Evolutionary conservation across 305 asterid species (phyloP).

Genomic region (Fraxinus baroniana): DNA sequence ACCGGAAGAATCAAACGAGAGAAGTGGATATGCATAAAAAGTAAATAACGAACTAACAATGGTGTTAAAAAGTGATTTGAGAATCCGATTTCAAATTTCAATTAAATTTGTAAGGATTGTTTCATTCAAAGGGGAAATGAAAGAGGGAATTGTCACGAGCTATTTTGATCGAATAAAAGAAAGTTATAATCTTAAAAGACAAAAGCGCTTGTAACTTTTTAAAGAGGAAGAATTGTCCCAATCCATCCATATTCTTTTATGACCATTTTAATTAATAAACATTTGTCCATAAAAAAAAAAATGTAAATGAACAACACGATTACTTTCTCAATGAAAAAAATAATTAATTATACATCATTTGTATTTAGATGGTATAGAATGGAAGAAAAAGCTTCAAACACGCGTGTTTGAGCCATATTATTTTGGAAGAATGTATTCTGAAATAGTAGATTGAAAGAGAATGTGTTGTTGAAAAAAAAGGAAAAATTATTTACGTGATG

Average conservation of each 20-base stretch:
- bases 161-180: neutral
- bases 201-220: neutral
- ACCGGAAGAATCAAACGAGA: neutral
- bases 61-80: neutral
- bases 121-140: neutral
- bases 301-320: neutral
- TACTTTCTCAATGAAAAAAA: neutral
- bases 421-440: too few species aligned
- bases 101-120: neutral
- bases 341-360: neutral
- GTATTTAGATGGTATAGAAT: neutral
- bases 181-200: neutral
- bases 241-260: neutral
- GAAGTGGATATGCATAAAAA: neutral
- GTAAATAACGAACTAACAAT: neutral
- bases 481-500: too few species aligned
- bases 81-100: neutral
- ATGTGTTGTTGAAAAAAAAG: too few species aligned
- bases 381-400: neutral
- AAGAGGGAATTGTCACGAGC: neutral
- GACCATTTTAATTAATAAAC: neutral
- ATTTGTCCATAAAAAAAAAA: neutral
- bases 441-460: too few species aligned
- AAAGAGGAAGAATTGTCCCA: neutral
- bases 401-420: neutral